Evolutionary conservation across 306 rosid species (phyloP), one percentile per base, ranked within the genome.

Genomic region (Adenanthera pavonina): DNA sequence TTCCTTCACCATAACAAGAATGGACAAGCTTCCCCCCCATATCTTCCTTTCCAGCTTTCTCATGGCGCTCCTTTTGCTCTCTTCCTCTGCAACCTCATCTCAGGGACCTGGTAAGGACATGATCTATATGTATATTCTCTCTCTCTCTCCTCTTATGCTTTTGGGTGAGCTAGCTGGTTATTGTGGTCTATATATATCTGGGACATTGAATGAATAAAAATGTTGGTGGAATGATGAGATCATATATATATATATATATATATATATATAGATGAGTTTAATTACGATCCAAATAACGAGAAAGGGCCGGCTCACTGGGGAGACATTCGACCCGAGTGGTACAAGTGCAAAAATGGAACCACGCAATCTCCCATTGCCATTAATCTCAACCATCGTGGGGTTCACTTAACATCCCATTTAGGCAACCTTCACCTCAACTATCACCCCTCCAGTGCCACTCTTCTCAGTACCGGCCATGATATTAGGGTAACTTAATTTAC

Each of bases 321-420:
- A 61, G 76, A 78, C 44, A 69, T 89, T n/a, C 81, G 38, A 33
- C 74, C 47, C 0, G 88, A 90, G 13, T 88, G 92, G 94, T 70
- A 59, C 25, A 7, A 20, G 72, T 89, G 92, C 16, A 84, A 62
- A 61, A 62, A 57, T 19, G 94, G 89, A 15, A 36, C 77, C 2
- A 77, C 84, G 87, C 92, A 90, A 78, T 90, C 94, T 57, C 94
- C 92, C 2, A 87, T 90, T 2, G 84, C 92, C 2, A 87, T 90
- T 2, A 85, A 80, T 76, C 34, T 90, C n/a, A 17, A 46, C 30
- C 33, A 87, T 51, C 44, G 43, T 14, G 77, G 78, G 65, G 89
- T 88, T 48, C 65, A 80, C n/a, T 36, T 88, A 7, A 74, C 84
- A 3, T 64, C 92, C 8, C 30, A 69, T 69, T 53, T 81, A 6